Percentiles rank a stretch among this genome's conserved stretches.
Evolutionary conservation across 768 basidiomycete species (phyloP).

Genomic region (Pleurotus djamor): DNA sequence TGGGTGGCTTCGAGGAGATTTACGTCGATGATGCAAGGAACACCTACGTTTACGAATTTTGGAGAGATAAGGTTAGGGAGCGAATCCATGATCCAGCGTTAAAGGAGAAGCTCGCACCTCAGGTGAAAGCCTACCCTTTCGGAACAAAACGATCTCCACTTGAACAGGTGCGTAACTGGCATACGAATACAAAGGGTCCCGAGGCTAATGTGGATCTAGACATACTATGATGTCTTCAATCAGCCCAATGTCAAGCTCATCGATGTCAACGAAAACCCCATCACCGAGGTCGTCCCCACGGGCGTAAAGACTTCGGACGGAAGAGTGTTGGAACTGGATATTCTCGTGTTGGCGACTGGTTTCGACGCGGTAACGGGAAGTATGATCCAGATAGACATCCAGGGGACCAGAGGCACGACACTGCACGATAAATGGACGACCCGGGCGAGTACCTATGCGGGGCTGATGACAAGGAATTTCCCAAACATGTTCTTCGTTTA

Average conservation of each 20-base stretch:
- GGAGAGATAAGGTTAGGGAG: slow-evolving; percentile 18
- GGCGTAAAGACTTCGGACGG: slow-evolving; percentile 12
- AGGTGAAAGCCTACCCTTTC: slow-evolving; percentile 17
- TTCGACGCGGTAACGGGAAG: slow-evolving; percentile 13
- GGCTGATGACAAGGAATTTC: slow-evolving; percentile 9
- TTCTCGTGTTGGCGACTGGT: slow-evolving; percentile 14
- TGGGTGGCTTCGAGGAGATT: slow-evolving; percentile 15
- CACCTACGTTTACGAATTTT: slow-evolving; percentile 19
- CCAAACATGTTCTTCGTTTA: slow-evolving; percentile 16
- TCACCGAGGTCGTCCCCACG: slow-evolving; percentile 9
- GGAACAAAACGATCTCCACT: slow-evolving; percentile 18
- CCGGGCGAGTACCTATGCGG: slow-evolving; percentile 13
- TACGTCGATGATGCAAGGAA: slow-evolving; percentile 16
- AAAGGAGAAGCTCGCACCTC: slow-evolving; percentile 21
- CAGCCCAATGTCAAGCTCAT: slow-evolving; percentile 13
- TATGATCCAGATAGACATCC: slow-evolving; percentile 12
- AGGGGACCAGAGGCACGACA: slow-evolving; percentile 10
- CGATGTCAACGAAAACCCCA: slow-evolving; percentile 13
- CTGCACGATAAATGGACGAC: slow-evolving; percentile 14
- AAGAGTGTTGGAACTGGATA: slow-evolving; percentile 11
- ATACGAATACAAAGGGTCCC: neutral
- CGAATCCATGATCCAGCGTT: slow-evolving; percentile 16
- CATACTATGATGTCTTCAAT: slow-evolving; percentile 10
- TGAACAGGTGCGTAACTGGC: slow-evolving; percentile 10
- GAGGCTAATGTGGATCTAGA: neutral